Evolutionary conservation across 2,329 filamentous ascomycete genomes (phyloP), one percentile per base, ranked within the genome.

Genomic region (Fusarium palustre): DNA sequence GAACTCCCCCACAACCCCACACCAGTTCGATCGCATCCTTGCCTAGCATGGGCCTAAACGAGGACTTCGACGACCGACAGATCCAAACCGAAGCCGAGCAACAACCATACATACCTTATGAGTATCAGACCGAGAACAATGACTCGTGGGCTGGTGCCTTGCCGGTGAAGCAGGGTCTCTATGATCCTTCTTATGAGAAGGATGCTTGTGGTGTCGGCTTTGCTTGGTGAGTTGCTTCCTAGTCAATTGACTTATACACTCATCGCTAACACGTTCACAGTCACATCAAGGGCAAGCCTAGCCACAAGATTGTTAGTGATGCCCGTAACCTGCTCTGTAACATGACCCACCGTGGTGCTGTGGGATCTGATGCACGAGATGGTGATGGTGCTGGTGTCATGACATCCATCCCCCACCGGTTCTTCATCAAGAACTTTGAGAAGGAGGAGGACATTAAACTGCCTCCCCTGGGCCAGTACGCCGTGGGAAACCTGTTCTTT

Each of bases 121-220:
- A 93, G 81, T 98, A 96, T 82, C 90, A 96, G 81, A 90, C 90
- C 65, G 90, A 94, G 80, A 93, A 94, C 84, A 93, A 94, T 79
- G 81, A 77, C 80, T 95, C 93, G 73, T 97, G 96, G 96, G 96
- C 95, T 76, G 93, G 94, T 78, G 92, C 95, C 79, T 88, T 99
- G 76, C 96, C 96, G 78, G 89, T 97, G 88, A 97, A 97, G 90
- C 95, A 98, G 90, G 96, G 95, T 87, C 89, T 99, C 53, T 99
- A 99, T 80, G 94, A 98, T 84, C 96, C 96, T 69, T 90, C 91
- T 80, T 89, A 97, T 71, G 96, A 98, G 84, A 98, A 98, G 82
- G 96, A 99, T 94, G 94, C 96, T 74, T 99, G 96, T 79, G 96
- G 96, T 92, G 96, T 99, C 77, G 96, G 96, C 80, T 99, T 99